These are phyloP conservation scores for Protomyces macrosporus DNA, from an alignment of 1,139 yeast genomes.

Conservation along the genomic window DNA sequence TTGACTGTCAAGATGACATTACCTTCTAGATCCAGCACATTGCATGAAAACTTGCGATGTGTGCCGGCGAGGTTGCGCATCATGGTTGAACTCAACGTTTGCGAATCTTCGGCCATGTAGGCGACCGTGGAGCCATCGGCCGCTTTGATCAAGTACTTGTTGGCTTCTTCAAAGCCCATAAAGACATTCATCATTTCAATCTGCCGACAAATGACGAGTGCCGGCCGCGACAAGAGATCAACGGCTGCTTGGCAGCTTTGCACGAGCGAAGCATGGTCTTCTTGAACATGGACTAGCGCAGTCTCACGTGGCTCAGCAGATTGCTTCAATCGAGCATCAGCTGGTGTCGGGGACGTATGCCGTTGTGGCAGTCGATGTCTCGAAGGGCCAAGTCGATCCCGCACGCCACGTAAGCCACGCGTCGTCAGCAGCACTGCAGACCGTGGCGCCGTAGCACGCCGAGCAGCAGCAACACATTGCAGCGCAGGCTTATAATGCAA, in stretches of 20 bases:
- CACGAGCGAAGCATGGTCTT: neutral
- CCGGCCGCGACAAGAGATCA: slow-evolving; percentile 46
- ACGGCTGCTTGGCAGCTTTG: neutral
- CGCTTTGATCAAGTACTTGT: slow-evolving; percentile 64
- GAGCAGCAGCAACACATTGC: no score
- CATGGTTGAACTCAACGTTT: slow-evolving; percentile 45
- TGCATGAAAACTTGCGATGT: slow-evolving; percentile 46
- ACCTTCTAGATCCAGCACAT: slow-evolving; percentile 68
- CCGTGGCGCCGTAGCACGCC: no score
- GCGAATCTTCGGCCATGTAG: slow-evolving; percentile 54
- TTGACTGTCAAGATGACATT: slow-evolving; percentile 50
- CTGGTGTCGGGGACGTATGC: neutral
- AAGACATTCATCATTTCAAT: slow-evolving; percentile 81
- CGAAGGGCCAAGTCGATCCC: neutral
- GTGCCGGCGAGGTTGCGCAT: slow-evolving; percentile 75
- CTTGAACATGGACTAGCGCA: neutral
- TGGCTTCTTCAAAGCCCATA: slow-evolving; percentile 87
- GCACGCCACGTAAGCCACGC: neutral
- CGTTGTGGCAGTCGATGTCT: neutral
- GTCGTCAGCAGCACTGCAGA: neutral
- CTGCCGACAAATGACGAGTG: slow-evolving; percentile 78
- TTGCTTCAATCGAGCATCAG: neutral
- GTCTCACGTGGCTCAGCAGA: neutral
- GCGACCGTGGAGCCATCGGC: slow-evolving; percentile 71
- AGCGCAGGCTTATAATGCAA: no score